Evolutionary conservation across 495 filamentous ascomycete genomes (phyloP).

Genomic region (Hypoxylon lenormandii): DNA sequence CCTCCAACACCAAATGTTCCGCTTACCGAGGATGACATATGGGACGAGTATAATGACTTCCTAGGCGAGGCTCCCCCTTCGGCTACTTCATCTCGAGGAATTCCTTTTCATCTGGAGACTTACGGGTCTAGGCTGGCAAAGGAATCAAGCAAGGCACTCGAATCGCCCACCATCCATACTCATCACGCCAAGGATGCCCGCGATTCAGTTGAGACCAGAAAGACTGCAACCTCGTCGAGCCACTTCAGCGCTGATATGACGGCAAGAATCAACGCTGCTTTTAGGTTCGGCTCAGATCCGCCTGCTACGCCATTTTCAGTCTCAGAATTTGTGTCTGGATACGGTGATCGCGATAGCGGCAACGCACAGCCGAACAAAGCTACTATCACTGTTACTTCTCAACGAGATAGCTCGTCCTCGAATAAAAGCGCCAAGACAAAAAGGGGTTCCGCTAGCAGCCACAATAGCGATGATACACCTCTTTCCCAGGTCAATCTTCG

Average conservation of each 20-base stretch:
- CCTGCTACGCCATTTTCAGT: conserved; percentile 65
- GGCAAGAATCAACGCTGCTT: conserved; percentile 58
- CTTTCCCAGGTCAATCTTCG: conserved; percentile 83
- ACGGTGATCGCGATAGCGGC: conserved; percentile 61
- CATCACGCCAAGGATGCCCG: conserved; percentile 50
- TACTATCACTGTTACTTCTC: conserved; percentile 36
- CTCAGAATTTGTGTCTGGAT: conserved; percentile 64
- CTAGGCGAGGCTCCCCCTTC: conserved; percentile 75
- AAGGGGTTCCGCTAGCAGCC: conserved; percentile 62
- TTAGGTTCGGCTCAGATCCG: conserved; percentile 52
- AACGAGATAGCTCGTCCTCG: conserved; percentile 56
- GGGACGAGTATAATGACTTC: conserved; percentile 93
- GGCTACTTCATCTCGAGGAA: conserved; percentile 61
- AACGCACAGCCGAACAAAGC: conserved; percentile 44
- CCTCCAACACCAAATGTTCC: conserved; percentile 68
- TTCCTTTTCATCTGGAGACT: conserved; percentile 61
- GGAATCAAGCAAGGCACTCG: conserved; percentile 51
- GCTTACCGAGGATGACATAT: conserved; percentile 85
- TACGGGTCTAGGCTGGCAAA: conserved; percentile 50
- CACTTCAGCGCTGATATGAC: conserved; percentile 63
- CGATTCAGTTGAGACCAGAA: conserved; percentile 47
- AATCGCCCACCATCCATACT: conserved; percentile 56
- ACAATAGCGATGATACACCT: conserved; percentile 64
- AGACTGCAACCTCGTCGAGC: conserved; percentile 53
- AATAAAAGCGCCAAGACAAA: conserved; percentile 47